Evolutionary conservation across 2,329 filamentous ascomycete species (phyloP).

Genomic region (Stemphylium lycopersici): DNA sequence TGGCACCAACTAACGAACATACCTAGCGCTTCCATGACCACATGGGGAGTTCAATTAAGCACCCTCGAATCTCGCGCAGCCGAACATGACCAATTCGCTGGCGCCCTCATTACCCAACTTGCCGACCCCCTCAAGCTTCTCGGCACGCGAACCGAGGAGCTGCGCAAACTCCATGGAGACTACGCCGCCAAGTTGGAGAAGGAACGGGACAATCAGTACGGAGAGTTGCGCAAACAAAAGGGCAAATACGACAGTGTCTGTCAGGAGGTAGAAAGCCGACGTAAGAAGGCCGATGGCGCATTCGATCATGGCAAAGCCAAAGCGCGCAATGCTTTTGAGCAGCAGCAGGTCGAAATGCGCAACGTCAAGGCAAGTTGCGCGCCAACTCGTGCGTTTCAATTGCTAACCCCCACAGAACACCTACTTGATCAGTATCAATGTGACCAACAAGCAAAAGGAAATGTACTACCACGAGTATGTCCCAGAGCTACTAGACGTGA

Average conservation of each 20-base stretch:
- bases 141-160: slow-evolving; percentile 79
- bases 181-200: slow-evolving; percentile 88
- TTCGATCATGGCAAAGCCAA: slow-evolving; percentile 87
- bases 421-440: slow-evolving; percentile 95
- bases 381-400: background rate
- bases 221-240: slow-evolving; percentile 87
- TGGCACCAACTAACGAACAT: slow-evolving; percentile 9
- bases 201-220: slow-evolving; percentile 83
- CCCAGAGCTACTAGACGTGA: slow-evolving; percentile 87
- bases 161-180: slow-evolving; percentile 88
- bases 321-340: slow-evolving; percentile 87
- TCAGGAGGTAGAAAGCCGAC: slow-evolving; percentile 90
- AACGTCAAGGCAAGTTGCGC: slow-evolving; percentile 71
- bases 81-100: slow-evolving; percentile 86
- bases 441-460: slow-evolving; percentile 97
- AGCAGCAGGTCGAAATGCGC: slow-evolving; percentile 93
- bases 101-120: slow-evolving; percentile 77
- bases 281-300: slow-evolving; percentile 94
- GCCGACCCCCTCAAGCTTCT: slow-evolving; percentile 85
- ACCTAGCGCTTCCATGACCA: slow-evolving; percentile 89
- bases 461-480: slow-evolving; percentile 97
- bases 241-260: slow-evolving; percentile 90
- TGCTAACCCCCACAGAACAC: slow-evolving; percentile 67
- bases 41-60: slow-evolving; percentile 92
- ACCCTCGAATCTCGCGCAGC: slow-evolving; percentile 86